phyloP scores from a whole-genome alignment of 768 basidiomycete species.

The Phylloporus rhodoxanthus region DNA sequence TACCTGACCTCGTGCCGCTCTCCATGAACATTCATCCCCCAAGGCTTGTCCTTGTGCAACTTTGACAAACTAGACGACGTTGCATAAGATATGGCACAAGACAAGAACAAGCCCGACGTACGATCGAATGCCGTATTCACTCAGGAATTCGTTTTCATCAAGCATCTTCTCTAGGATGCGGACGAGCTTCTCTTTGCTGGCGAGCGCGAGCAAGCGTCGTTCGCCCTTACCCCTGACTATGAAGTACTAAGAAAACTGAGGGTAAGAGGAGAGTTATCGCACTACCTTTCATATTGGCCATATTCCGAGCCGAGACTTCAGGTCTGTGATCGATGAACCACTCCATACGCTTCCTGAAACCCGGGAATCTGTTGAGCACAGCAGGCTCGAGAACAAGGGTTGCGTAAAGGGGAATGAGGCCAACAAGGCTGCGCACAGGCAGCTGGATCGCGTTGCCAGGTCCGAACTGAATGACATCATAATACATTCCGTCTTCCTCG shows the following conservation, averaged over 20 bases:
- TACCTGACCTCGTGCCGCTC: slow-evolving; percentile 89
- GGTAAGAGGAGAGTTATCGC: not conserved
- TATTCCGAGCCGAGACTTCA: slow-evolving; percentile 81
- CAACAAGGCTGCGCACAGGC: slow-evolving; percentile 90
- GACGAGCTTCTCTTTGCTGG: slow-evolving; percentile 84
- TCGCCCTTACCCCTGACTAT: slow-evolving; percentile 68
- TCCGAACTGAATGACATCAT: slow-evolving; percentile 91
- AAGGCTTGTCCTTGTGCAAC: slow-evolving; percentile 84
- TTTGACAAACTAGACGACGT: slow-evolving; percentile 67
- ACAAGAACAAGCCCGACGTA: slow-evolving; percentile 36
- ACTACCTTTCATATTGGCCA: slow-evolving; percentile 91
- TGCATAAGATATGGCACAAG: slow-evolving; percentile 4
- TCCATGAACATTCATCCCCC: slow-evolving; percentile 92
- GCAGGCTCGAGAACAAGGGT: slow-evolving; percentile 90
- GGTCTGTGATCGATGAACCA: slow-evolving; percentile 97
- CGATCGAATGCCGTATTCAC: slow-evolving; percentile 95
- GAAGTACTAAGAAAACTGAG: not conserved
- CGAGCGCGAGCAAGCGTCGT: slow-evolving; percentile 81
- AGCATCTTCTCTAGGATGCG: slow-evolving; percentile 94
- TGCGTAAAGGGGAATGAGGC: slow-evolving; percentile 95
- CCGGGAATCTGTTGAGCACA: slow-evolving; percentile 85
- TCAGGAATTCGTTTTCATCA: slow-evolving; percentile 94
- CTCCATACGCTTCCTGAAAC: slow-evolving; percentile 97
- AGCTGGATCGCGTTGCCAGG: slow-evolving; percentile 80
- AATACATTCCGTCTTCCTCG: slow-evolving; percentile 97